Base-by-base conservation (phyloP, 768 basidiomycete species). In the Floccularia luteovirens region DNA sequence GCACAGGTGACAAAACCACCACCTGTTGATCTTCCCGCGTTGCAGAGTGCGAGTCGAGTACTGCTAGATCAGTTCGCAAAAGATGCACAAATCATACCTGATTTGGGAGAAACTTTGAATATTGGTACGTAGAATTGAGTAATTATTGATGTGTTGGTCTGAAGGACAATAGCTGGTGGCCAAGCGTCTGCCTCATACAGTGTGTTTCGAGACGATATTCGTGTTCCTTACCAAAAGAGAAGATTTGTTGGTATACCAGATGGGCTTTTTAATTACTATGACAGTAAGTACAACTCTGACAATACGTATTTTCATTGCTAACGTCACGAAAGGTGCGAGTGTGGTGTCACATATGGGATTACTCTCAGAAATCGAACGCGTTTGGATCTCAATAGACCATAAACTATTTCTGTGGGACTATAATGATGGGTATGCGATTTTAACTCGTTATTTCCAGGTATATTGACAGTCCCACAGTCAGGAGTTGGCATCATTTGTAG, bases 381-480 rank as follows among this genome's bases (percentile, higher is more conserved):
- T 87, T 0, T 99, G 92, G 91, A 85, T 97, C 47, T 85, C 90
- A 7, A 85, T 94, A 43, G 91, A 97, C 63, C 82, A 92, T 59
- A 89, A 90, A 51, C 69, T 99, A 24, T 89, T 96, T 53, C 66
- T 99, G 17, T 98, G 96, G 96, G 91, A 99, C 60, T 99, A 96
- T 57, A 66, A 81, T 24, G 88, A 94, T 49, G 90, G 91, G 93
- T 94, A 49, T 41, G 84, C 67, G 30, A 12, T 33, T 37, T 25
- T 8, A 22, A 27, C 11, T 36, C 22, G 24, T 28, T 30, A 27
- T 24, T 28, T 20, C 33, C 28, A 13, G n/a, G 20, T 3, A 28
- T 39, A 10, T 38, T 31, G 17, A 38, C 30, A 17, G 24, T 42
- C 41, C 31, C 47, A 7, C 48, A 86, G 91, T n/a, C 82, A 87